These are phyloP conservation scores for Globisporangium uncinulatum DNA, from an alignment of 352 stramenopile genomes.

Conservation along the genomic window DNA sequence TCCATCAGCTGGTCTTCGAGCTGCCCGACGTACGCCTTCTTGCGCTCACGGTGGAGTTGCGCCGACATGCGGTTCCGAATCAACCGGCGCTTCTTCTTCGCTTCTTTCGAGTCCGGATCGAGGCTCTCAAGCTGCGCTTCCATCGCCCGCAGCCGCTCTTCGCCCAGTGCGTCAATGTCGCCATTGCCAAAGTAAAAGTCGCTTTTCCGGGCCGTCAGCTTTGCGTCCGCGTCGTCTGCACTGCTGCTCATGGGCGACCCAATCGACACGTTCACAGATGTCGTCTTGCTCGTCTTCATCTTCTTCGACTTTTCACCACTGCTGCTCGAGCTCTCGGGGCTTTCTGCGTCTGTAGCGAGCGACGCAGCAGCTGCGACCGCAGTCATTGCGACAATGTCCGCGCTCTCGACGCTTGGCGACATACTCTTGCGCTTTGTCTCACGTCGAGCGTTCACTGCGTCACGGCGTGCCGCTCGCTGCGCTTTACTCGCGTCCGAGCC, in stretches of 20 bases:
- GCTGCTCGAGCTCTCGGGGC: conserved; percentile 1
- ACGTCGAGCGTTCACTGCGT: conserved; percentile 61
- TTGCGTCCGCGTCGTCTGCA: neutral
- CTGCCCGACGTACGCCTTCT: conserved; percentile 86
- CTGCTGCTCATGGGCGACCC: neutral
- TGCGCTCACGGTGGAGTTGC: conserved; percentile 82
- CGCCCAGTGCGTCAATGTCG: conserved; percentile 58
- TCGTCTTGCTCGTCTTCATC: conserved; percentile 67
- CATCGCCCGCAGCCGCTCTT: conserved; percentile 79
- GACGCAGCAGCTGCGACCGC: neutral
- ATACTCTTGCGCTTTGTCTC: conserved; percentile 73
- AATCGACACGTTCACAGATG: conserved; percentile 22
- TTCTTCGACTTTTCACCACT: conserved; percentile 49
- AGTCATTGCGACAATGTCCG: neutral
- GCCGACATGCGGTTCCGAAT: conserved; percentile 88
- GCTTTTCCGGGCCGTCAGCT: conserved; percentile 4
- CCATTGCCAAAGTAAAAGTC: conserved; percentile 25
- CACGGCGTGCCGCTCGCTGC: conserved; percentile 52
- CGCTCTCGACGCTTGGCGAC: conserved; percentile 9
- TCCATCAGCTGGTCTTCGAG: conserved; percentile 77
- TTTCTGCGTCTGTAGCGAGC: neutral
- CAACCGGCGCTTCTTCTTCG: conserved; percentile 85
- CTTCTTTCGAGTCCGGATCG: conserved; percentile 84
- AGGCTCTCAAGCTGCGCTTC: conserved; percentile 79
- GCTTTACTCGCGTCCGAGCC: conserved; percentile 36